Evolutionary conservation across 495 filamentous ascomycete species (phyloP).

Genomic region (Penicillium paradoxum): DNA sequence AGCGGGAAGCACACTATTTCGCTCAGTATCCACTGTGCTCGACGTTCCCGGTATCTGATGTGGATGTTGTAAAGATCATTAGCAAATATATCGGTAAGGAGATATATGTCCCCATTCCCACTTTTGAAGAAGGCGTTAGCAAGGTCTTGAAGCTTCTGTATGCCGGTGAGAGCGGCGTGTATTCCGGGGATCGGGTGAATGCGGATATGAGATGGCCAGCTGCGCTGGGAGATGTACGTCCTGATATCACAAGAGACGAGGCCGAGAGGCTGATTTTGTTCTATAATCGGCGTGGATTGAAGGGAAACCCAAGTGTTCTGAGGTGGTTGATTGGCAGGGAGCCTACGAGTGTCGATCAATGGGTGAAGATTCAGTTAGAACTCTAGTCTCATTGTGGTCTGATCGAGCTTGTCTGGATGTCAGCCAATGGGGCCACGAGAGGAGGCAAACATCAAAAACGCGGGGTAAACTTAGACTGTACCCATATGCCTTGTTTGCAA

Average conservation of each 20-base stretch:
- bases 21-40: no score
- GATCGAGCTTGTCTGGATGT: neutral
- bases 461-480: neutral
- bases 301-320: slow-evolving; percentile 32
- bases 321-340: slow-evolving; percentile 31
- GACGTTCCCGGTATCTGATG: no score
- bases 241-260: no score
- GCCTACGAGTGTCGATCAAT: slow-evolving; percentile 8
- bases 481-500: neutral
- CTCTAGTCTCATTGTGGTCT: neutral
- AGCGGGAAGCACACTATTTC: no score
- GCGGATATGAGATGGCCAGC: no score
- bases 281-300: slow-evolving; percentile 27
- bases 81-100: slow-evolving; percentile 11
- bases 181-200: no score
- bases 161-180: no score
- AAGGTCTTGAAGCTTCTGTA: no score
- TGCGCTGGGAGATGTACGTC: no score
- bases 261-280: slow-evolving; percentile 29
- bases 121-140: no score
- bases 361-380: neutral
- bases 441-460: neutral
- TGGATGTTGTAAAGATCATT: no score
- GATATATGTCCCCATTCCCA: slow-evolving; percentile 11
- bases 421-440: neutral